Evolutionary conservation across 2,329 filamentous ascomycete species (phyloP), one percentile per base, ranked within the genome.

Genomic region (Cercospora zeina): DNA sequence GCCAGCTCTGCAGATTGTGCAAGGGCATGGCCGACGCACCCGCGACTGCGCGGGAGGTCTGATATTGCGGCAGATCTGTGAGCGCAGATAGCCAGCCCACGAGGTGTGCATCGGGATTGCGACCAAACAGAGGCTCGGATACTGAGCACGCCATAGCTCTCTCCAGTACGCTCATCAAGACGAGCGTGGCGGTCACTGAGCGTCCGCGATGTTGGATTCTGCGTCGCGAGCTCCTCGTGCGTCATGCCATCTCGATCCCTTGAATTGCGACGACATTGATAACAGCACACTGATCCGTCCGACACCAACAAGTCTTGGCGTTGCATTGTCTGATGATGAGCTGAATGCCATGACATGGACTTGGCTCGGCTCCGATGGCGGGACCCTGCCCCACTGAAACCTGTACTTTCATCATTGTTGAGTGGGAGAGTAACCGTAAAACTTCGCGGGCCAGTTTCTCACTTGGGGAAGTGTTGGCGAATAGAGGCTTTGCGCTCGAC

Each of bases 61-160:
- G 16, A 34, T 53, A 30, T 34, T 34, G 49, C 31, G 14, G 49
- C 49, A 53, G 49, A 53, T 49, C 21, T 49, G 42, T 14, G 21
- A 49, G 42, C 42, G 21, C 42, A 30, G 6, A 13, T 49, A 27
- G 21, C 11, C 27, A 39, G 54, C 45, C 53, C 45, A 51, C n/a
- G n/a, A 57, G 56, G 50, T 11, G 42, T 34, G 33, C 56, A 49
- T 13, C 21, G 16, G 39, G 16, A 27, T 13, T 6, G 8, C 34
- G 33, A 31, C 56, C 56, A 59, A 37, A 59, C 56, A 59, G 21
- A 59, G n/a, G 56, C 56, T 51, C 56, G 14, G n/a, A 24, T 31
- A 4, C 7, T 30, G 33, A 59, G 56, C 56, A 59, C 56, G 56
- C 56, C 56, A 59, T 59, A 59, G 56, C 31, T 50, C 14, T 37